Conservation (phyloP, 2,329 filamentous ascomycete genomes). For the Lasiodiplodia gonubiensis region DNA sequence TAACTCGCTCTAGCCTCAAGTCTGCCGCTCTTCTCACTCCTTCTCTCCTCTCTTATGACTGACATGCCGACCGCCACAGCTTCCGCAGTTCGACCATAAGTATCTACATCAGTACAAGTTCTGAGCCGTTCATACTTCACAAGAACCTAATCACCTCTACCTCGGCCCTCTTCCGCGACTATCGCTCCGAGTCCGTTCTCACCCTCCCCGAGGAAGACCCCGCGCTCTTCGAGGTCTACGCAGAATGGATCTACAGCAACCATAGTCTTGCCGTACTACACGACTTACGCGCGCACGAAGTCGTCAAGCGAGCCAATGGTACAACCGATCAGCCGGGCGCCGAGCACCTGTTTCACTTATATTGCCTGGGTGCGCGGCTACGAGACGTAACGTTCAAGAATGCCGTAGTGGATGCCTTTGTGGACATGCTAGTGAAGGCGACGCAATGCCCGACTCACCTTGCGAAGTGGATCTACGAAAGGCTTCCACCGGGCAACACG, state of each 20-base stretch:
- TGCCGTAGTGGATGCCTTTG: conserved; percentile 32
- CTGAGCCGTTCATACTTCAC: conserved; percentile 4
- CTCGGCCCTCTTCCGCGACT: conserved; percentile 23
- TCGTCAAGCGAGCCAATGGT: not conserved
- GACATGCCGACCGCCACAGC: not conserved
- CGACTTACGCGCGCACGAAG: not conserved
- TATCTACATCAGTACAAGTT: not conserved
- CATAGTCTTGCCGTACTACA: not conserved
- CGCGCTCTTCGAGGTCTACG: conserved; percentile 27
- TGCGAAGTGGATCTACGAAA: not conserved
- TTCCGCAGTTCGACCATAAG: not conserved
- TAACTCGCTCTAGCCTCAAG: not conserved
- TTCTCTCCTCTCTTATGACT: not conserved
- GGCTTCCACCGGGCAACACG: not conserved
- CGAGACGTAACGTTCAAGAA: conserved; percentile 37
- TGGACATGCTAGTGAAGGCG: conserved; percentile 26
- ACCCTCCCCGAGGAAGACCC: conserved; percentile 17
- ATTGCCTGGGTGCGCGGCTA: conserved; percentile 35
- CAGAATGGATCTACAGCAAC: conserved; percentile 24
- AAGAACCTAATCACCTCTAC: not conserved
- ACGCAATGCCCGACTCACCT: not conserved
- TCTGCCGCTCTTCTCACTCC: not conserved
- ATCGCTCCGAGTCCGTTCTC: conserved; percentile 8
- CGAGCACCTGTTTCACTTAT: conserved; percentile 24
- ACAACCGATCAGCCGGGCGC: conserved; percentile 2